Conservation (phyloP, 2,329 filamentous ascomycete genomes). For the Clathrospora elynae region DNA sequence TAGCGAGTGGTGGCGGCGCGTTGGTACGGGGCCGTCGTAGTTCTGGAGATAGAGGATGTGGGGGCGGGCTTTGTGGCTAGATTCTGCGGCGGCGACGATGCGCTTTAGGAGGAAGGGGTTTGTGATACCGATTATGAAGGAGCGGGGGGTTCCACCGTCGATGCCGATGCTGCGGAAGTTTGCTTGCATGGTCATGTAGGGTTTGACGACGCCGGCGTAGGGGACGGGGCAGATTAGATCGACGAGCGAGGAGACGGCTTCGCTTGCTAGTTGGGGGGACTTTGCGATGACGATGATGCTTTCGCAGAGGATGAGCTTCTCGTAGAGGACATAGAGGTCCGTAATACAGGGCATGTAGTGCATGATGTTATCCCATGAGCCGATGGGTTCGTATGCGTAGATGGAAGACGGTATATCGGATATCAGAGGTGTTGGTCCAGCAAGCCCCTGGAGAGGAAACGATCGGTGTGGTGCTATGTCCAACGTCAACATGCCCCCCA, state of each 20-base stretch:
- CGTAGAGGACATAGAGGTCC: slow-evolving; percentile 49
- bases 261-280: slow-evolving; percentile 50
- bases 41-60: slow-evolving; percentile 49
- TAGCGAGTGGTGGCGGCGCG: slow-evolving; percentile 45
- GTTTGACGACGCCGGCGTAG: slow-evolving; percentile 48
- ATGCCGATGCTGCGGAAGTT: slow-evolving; percentile 49
- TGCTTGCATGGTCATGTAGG: slow-evolving; percentile 53
- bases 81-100: slow-evolving; percentile 43
- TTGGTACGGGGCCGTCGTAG: slow-evolving; percentile 43
- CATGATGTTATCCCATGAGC: slow-evolving; percentile 48
- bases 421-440: slow-evolving; percentile 36
- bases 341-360: slow-evolving; percentile 49
- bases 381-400: slow-evolving; percentile 49
- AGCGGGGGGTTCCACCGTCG: slow-evolving; percentile 46
- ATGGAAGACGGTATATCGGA: slow-evolving; percentile 42
- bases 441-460: slow-evolving; percentile 49
- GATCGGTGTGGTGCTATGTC: slow-evolving; percentile 50
- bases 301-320: slow-evolving; percentile 50
- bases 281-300: slow-evolving; percentile 49
- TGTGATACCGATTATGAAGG: slow-evolving; percentile 50
- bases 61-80: slow-evolving; percentile 40
- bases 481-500: slow-evolving; percentile 45
- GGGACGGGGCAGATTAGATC: slow-evolving; percentile 50
- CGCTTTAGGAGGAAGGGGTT: slow-evolving; percentile 52
- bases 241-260: slow-evolving; percentile 48